phyloP scores from a whole-genome alignment of 192 early-diverging fungal genomes.

The Backusella macrospora region DNA sequence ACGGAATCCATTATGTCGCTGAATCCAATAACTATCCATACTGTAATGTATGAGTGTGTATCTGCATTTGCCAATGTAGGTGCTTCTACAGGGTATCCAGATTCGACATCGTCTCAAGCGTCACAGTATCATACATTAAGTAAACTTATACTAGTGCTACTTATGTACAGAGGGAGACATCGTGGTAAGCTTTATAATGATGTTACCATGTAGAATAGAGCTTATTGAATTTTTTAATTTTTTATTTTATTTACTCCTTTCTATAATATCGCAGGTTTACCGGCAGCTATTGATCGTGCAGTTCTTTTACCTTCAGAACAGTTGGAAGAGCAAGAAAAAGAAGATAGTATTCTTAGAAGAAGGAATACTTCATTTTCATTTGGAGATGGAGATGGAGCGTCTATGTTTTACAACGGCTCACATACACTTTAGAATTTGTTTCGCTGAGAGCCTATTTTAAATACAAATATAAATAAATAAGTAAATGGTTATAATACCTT shows the following conservation, averaged over 20 bases:
- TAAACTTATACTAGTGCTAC: slow-evolving; percentile 32
- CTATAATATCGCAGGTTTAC: slow-evolving; percentile 26
- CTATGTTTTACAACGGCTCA: slow-evolving; percentile 24
- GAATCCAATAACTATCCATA: slow-evolving; percentile 32
- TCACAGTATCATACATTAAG: slow-evolving; percentile 33
- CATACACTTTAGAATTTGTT: slow-evolving; percentile 30
- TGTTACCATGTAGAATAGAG: neutral
- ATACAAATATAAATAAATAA: neutral
- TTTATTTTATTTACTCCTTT: neutral
- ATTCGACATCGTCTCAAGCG: slow-evolving; percentile 25
- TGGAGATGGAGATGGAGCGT: neutral
- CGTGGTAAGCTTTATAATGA: slow-evolving; percentile 24
- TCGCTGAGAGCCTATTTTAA: neutral
- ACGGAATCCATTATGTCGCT: slow-evolving; percentile 26
- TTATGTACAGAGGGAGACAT: slow-evolving; percentile 43
- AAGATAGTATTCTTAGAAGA: slow-evolving; percentile 21
- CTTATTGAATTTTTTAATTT: neutral
- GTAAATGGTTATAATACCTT: neutral
- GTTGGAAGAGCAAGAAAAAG: slow-evolving; percentile 28
- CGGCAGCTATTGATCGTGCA: slow-evolving; percentile 42
- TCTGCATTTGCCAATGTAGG: slow-evolving; percentile 43
- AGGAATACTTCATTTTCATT: slow-evolving; percentile 25
- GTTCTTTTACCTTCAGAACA: slow-evolving; percentile 40
- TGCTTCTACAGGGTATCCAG: slow-evolving; percentile 34
- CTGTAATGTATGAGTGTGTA: slow-evolving; percentile 42